Evolutionary conservation across 2,329 filamentous ascomycete genomes (phyloP).

Genomic region (Apiospora malaysiana): DNA sequence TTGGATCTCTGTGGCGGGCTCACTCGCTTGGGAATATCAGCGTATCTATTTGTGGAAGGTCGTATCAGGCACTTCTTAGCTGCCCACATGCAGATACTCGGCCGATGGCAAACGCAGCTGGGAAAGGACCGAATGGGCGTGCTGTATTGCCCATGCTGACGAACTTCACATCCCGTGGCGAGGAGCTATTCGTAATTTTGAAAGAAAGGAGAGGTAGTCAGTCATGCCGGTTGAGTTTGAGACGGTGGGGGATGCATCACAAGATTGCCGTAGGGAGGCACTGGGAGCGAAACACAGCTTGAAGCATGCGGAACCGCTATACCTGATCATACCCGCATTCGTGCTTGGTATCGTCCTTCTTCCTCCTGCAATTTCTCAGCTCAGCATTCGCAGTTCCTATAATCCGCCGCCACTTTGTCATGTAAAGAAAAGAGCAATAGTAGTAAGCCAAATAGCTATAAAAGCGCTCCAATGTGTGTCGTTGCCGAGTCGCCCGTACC

Average conservation of each 20-base stretch:
- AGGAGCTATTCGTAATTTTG: not conserved
- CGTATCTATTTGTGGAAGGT: conserved; percentile 18
- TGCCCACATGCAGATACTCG: conserved; percentile 8
- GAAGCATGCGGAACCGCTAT: not conserved
- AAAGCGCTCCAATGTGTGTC: not conserved
- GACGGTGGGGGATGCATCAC: not conserved
- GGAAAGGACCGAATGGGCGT: not conserved
- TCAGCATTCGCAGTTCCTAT: not conserved
- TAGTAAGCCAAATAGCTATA: not conserved
- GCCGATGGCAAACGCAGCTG: conserved; percentile 3
- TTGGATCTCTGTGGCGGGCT: conserved; percentile 12
- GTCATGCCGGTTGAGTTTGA: not conserved
- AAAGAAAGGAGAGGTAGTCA: not conserved
- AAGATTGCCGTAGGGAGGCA: not conserved
- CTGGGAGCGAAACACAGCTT: not conserved
- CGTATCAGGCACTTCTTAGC: conserved; percentile 11
- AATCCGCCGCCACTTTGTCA: not conserved
- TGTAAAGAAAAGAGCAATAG: not conserved
- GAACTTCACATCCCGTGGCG: not conserved
- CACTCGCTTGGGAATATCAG: not conserved
- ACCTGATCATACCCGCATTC: not conserved
- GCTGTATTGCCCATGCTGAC: not conserved
- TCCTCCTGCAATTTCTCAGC: conserved; percentile 2
- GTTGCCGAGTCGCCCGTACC: not conserved
- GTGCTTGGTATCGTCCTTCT: not conserved